A percentile compares a stretch with the other conserved stretches of the same genome.
Evolutionary conservation across 768 basidiomycete genomes (phyloP).

Genomic region (Lactarius trivialis): DNA sequence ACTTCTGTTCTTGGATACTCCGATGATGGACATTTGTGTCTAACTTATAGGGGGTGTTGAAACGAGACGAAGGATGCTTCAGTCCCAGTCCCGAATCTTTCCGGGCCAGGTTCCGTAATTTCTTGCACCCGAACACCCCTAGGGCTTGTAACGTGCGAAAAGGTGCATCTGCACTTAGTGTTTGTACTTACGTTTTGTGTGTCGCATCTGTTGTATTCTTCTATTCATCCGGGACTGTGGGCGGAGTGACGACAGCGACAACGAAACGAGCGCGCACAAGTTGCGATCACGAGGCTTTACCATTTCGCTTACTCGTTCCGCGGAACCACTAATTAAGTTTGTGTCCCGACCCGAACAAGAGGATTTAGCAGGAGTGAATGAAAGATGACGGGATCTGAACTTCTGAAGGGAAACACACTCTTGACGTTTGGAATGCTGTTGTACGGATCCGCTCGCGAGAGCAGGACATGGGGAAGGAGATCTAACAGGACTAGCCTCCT

Average conservation of each 20-base stretch:
- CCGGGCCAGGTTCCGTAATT: background rate
- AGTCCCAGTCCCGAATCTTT: background rate
- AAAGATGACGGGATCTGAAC: background rate
- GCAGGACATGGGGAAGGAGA: background rate
- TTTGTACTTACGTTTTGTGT: constrained; percentile 10
- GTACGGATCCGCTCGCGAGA: background rate
- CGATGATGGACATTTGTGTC: constrained; percentile 12
- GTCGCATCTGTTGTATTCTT: constrained; percentile 15
- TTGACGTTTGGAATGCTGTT: background rate
- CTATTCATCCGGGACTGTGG: constrained; percentile 8
- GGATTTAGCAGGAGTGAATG: background rate
- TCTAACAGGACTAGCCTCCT: background rate
- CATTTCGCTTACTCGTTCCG: constrained; percentile 11
- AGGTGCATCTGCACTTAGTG: constrained; percentile 7
- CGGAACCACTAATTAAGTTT: constrained; percentile 5
- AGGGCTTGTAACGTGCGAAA: constrained; percentile 7
- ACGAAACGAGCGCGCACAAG: background rate
- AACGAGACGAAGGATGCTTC: background rate
- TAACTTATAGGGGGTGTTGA: constrained; percentile 15
- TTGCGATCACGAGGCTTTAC: constrained; percentile 17
- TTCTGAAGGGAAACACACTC: background rate
- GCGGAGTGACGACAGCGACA: background rate
- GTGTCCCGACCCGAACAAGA: background rate
- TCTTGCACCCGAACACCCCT: constrained; percentile 1
- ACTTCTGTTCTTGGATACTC: constrained; percentile 1